Conservation (phyloP, 2,329 filamentous ascomycete species). For the Phoma sp. region DNA sequence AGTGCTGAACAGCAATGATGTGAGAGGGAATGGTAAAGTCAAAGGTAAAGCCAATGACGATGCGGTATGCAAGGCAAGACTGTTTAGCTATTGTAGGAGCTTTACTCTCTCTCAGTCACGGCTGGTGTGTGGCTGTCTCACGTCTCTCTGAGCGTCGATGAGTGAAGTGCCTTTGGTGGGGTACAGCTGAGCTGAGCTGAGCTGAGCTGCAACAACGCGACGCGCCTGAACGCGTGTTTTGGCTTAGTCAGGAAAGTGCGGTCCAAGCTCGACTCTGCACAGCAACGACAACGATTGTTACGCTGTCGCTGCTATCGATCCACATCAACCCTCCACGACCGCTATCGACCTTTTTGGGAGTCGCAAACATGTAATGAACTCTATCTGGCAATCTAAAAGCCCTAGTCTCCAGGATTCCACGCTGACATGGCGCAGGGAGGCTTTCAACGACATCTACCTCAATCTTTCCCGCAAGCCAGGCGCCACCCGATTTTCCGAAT, state of each 20-base stretch:
- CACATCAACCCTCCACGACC: constrained; percentile 5
- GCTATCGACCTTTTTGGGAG: background rate
- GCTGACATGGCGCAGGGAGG: constrained; percentile 67
- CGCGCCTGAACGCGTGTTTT: constrained; percentile 12
- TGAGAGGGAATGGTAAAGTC: no score
- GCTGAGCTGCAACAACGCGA: background rate
- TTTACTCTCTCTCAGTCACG: background rate
- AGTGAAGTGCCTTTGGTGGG: background rate
- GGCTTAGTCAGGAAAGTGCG: background rate
- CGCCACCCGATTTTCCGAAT: constrained; percentile 93
- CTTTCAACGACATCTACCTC: constrained; percentile 95
- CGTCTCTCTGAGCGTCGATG: background rate
- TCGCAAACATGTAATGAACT: constrained; percentile 8
- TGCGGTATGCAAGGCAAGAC: no score
- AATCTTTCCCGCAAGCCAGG: constrained; percentile 92
- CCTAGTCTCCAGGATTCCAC: background rate
- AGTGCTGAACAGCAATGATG: no score
- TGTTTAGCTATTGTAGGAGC: background rate
- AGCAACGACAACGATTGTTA: constrained; percentile 7
- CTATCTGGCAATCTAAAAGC: background rate
- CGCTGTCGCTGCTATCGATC: background rate
- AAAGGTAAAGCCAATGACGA: no score
- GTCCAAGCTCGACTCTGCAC: background rate
- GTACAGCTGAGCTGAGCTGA: background rate
- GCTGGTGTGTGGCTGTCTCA: background rate